phyloP scores from a whole-genome alignment of 2,329 filamentous ascomycete genomes.

The Calycina herbarum region DNA sequence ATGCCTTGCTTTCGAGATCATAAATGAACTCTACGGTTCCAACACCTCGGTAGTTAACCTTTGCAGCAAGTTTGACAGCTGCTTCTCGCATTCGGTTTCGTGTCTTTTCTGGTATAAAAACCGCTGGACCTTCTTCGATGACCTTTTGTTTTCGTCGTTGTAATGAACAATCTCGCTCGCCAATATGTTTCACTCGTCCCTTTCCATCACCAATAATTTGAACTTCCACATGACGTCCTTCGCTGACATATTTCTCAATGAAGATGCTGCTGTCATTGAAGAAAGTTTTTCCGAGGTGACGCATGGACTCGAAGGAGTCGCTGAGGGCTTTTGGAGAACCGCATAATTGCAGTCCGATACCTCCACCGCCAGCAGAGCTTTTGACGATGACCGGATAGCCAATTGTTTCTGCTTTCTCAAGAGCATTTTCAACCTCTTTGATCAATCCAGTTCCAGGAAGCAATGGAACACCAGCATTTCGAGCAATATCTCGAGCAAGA shows the following conservation, averaged over 20 bases:
- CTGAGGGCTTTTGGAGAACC: slow-evolving; percentile 48
- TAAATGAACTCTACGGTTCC: slow-evolving; percentile 63
- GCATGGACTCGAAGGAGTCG: slow-evolving; percentile 48
- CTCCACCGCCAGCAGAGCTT: slow-evolving; percentile 51
- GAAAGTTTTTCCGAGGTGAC: slow-evolving; percentile 42
- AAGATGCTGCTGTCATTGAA: slow-evolving; percentile 56
- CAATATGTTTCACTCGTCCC: slow-evolving; percentile 54
- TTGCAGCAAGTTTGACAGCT: slow-evolving; percentile 40
- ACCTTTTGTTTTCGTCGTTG: slow-evolving; percentile 70
- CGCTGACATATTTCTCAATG: slow-evolving; percentile 51
- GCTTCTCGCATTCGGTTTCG: slow-evolving; percentile 42
- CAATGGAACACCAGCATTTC: slow-evolving; percentile 65
- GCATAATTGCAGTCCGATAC: slow-evolving; percentile 61
- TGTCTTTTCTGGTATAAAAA: slow-evolving; percentile 48
- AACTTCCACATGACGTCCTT: slow-evolving; percentile 64
- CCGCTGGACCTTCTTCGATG: slow-evolving; percentile 68
- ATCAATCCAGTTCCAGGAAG: slow-evolving; percentile 66
- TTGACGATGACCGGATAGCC: slow-evolving; percentile 37
- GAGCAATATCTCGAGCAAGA: slow-evolving; percentile 58
- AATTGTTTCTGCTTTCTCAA: slow-evolving; percentile 35
- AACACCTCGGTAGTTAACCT: slow-evolving; percentile 55
- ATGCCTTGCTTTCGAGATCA: slow-evolving; percentile 55
- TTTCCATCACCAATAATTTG: slow-evolving; percentile 66
- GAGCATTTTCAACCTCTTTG: slow-evolving; percentile 55
- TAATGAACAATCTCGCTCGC: slow-evolving; percentile 67